Evolutionary conservation across 495 filamentous ascomycete species (phyloP), one percentile per base, ranked within the genome.

Genomic region (Podospora australis): DNA sequence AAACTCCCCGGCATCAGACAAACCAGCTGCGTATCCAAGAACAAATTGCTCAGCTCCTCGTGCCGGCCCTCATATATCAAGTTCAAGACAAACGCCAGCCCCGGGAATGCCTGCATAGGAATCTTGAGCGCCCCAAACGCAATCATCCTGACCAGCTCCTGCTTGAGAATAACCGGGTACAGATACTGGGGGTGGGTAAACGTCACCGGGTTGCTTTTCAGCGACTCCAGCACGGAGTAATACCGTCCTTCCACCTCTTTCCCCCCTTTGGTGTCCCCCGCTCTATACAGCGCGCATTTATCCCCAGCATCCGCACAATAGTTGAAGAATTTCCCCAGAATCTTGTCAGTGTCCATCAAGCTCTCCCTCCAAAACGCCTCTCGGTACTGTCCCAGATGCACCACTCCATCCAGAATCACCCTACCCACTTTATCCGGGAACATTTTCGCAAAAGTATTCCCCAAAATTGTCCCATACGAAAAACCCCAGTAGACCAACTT

Each of bases 401-500:
- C 66, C 26, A 72, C 66, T 6, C 69, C 69, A 14, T 72, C 69
- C 10, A 72, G 20, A 16, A 72, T 29, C 40, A 72, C 0, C 25
- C 68, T 58, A 10, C 69, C 69, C n/a, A 72, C 68, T 34, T 59
- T 56, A 6, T 69, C 62, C 0, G 67, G 69, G 48, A 70, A 72
- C 68, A 70, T 70, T 8, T 54, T 58, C 8, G 69, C 64, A 22
- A 70, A 72, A 35, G 74, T 82, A 46, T 70, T 60, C 0, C 81
- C 81, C 0, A 84, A 59, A 2, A 79, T 49, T 1, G 78, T 79
- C 1, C 80, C 81, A 50, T 83, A 84, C 0, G 76, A 80, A 6
- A 81, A 74, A 0, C 80, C 80, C 78, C 79, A 82, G 49, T 78
- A 83, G 4, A 76, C 60, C 4, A 82, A 63, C 38, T 71, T 74